Conservation (phyloP, 2,329 filamentous ascomycete genomes). For the Xylaria polymorpha region DNA sequence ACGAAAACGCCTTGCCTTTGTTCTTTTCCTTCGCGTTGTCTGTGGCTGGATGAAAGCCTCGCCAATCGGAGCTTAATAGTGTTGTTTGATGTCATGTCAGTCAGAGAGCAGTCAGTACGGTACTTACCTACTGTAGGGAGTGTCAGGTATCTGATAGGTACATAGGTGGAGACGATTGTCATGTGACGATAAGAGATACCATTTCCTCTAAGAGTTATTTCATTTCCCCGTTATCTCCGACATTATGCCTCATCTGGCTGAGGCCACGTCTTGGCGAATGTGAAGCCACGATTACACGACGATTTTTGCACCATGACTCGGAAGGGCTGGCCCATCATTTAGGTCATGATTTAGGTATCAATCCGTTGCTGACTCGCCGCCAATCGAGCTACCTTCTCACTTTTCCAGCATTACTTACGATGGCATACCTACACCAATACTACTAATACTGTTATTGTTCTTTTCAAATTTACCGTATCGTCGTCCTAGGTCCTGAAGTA, state of each 20-base stretch:
- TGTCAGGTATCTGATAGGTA: too few relatives aligned
- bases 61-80: too few relatives aligned
- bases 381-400: conserved; percentile 20
- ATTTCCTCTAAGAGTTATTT: background rate
- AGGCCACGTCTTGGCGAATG: background rate
- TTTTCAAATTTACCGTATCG: background rate
- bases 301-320: background rate
- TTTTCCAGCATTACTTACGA: background rate
- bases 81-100: too few relatives aligned
- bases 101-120: too few relatives aligned
- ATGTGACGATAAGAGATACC: conserved; percentile 9
- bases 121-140: too few relatives aligned
- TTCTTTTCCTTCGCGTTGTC: too few relatives aligned
- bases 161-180: background rate
- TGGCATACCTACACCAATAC: background rate
- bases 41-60: background rate
- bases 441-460: background rate
- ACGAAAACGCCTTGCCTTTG: background rate
- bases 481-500: background rate
- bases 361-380: background rate
- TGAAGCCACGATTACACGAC: background rate
- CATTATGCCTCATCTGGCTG: background rate
- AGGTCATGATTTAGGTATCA: background rate
- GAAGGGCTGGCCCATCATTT: too few relatives aligned
- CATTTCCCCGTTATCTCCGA: conserved; percentile 8